A percentile compares a stretch with the other conserved stretches of the same genome.
Conservation (phyloP, 2,329 filamentous ascomycete genomes). For the Grosmannia huntii region DNA sequence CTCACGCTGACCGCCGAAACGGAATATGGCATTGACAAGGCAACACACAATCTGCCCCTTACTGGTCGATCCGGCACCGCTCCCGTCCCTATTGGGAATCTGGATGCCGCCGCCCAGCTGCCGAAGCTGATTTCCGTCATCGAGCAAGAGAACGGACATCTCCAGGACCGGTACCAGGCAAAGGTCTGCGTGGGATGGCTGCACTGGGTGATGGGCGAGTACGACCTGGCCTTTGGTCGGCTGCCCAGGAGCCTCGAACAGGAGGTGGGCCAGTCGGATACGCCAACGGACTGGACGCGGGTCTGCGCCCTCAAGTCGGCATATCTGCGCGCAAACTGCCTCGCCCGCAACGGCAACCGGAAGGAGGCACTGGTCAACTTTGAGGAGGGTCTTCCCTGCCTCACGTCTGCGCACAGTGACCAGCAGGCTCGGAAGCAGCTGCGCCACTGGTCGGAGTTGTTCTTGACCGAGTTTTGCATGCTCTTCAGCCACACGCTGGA, state of each 20-base stretch:
- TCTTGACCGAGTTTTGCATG: constrained; percentile 63
- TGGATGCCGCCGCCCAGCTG: constrained; percentile 31
- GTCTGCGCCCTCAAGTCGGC: constrained; percentile 69
- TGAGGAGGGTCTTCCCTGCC: constrained; percentile 49
- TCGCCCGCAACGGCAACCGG: constrained; percentile 34
- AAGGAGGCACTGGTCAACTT: constrained; percentile 54
- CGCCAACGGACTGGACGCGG: constrained; percentile 60
- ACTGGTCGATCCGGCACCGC: constrained; percentile 28
- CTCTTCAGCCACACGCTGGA: constrained; percentile 48
- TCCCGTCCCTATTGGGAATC: constrained; percentile 24
- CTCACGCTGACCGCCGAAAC: constrained; percentile 57
- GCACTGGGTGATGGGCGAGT: constrained; percentile 65
- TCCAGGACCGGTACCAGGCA: constrained; percentile 61
- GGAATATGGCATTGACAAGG: constrained; percentile 51
- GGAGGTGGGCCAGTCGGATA: constrained; percentile 38
- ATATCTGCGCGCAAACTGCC: constrained; percentile 60
- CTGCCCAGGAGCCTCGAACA: constrained; percentile 50
- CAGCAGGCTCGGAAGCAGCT: constrained; percentile 49
- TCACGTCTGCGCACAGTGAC: constrained; percentile 40
- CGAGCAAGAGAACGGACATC: constrained; percentile 39
- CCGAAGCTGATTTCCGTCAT: constrained; percentile 43
- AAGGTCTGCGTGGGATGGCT: constrained; percentile 76
- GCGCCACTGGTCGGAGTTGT: constrained; percentile 65
- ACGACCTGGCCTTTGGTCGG: constrained; percentile 42
- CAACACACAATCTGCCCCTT: constrained; percentile 30